Percentiles rank a stretch among this genome's conserved stretches.
These are phyloP conservation scores for Santalum album DNA, from an alignment of 164 flowering plant species.

Conservation along the genomic window DNA sequence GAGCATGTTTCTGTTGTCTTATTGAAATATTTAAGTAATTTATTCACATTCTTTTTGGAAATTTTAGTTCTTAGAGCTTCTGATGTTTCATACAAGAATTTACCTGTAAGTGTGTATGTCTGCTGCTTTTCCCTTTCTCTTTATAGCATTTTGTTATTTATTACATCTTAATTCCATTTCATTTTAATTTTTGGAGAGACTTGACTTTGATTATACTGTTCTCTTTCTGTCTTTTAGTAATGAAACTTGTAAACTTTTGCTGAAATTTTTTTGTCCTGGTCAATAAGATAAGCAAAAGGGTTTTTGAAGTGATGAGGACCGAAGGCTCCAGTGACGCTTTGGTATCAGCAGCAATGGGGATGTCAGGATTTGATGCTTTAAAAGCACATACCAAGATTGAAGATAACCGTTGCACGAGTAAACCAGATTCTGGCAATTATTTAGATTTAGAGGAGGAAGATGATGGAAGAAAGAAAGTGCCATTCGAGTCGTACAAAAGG, in stretches of 20 bases:
- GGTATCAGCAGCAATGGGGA: slow-evolving; percentile 20
- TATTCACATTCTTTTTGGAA: too few relatives aligned
- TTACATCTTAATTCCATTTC: too few relatives aligned
- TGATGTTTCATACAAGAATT: too few relatives aligned
- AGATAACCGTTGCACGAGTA: slow-evolving; percentile 10
- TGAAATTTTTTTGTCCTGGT: not conserved
- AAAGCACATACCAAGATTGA: slow-evolving; percentile 17
- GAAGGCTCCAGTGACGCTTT: slow-evolving; percentile 29
- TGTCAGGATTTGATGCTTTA: slow-evolving; percentile 15
- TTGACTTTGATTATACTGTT: too few relatives aligned
- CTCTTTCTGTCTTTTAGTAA: not conserved
- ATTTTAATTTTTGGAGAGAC: too few relatives aligned
- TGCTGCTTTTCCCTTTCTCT: too few relatives aligned
- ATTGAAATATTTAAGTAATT: too few relatives aligned
- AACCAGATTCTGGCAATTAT: slow-evolving; percentile 14
- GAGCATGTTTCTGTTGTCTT: too few relatives aligned
- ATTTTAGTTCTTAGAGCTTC: too few relatives aligned
- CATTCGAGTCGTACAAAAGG: slow-evolving; percentile 69
- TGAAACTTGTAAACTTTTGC: slow-evolving; percentile 1
- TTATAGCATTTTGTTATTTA: too few relatives aligned
- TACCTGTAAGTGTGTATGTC: too few relatives aligned
- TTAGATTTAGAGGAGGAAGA: slow-evolving; percentile 22
- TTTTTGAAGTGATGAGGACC: slow-evolving; percentile 59
- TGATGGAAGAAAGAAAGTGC: slow-evolving; percentile 27
- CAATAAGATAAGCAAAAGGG: slow-evolving; percentile 80